Conservation (phyloP, 2,329 filamentous ascomycete species). For the Helminthosporium solani region DNA sequence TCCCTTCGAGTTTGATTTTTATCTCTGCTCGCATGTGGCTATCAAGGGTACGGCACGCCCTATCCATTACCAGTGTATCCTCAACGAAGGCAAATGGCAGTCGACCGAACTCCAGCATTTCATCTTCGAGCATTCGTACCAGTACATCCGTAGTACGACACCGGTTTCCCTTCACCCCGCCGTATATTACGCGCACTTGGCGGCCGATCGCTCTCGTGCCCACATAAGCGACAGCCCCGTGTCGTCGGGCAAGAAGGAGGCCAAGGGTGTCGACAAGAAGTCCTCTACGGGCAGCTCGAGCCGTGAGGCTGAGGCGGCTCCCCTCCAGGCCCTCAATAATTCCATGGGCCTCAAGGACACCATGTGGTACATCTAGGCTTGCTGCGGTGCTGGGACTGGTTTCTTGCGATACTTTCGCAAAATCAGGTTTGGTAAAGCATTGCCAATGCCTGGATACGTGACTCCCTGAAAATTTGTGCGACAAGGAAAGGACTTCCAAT, state of each 20-base stretch:
- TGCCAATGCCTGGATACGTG: too few relatives aligned
- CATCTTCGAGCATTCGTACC: slow-evolving; percentile 93
- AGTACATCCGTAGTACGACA: slow-evolving; percentile 88
- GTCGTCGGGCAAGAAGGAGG: slow-evolving; percentile 43
- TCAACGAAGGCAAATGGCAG: slow-evolving; percentile 72
- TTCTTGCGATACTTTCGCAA: too few relatives aligned
- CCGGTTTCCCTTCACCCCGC: slow-evolving; percentile 86
- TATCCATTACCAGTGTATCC: slow-evolving; percentile 85
- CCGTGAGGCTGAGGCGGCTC: slow-evolving; percentile 36
- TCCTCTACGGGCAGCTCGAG: slow-evolving; percentile 34
- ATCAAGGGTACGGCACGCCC: slow-evolving; percentile 94
- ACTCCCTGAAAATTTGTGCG: too few relatives aligned
- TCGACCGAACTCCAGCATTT: slow-evolving; percentile 76
- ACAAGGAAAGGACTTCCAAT: too few relatives aligned
- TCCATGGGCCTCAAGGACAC: slow-evolving; percentile 41
- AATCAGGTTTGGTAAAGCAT: too few relatives aligned
- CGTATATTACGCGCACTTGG: slow-evolving; percentile 94
- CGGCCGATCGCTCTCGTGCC: slow-evolving; percentile 73
- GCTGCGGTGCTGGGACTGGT: too few relatives aligned
- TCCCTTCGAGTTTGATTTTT: slow-evolving; percentile 89
- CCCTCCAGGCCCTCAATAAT: slow-evolving; percentile 46
- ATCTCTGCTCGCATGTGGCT: slow-evolving; percentile 68
- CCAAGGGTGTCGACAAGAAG: slow-evolving; percentile 24
- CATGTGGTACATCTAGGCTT: slow-evolving; percentile 53
- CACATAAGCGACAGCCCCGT: slow-evolving; percentile 61